Evolutionary conservation across 805 yeast species (phyloP), one percentile per base, ranked within the genome.

Genomic region (Wickerhamomyces bovis): DNA sequence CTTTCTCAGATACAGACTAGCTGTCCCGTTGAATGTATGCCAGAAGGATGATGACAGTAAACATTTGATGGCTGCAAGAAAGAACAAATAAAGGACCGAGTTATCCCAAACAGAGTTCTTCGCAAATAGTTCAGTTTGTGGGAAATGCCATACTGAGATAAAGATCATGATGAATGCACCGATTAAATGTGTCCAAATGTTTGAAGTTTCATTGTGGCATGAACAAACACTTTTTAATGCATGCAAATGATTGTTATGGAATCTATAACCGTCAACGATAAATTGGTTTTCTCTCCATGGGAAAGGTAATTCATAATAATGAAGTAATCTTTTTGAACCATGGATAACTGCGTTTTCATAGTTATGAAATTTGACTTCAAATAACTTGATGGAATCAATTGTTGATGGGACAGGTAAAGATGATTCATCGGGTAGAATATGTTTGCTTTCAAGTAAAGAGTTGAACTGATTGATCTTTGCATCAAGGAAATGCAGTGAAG

Each of bases 221-320:
- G 70, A 62, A 60, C 80, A 75, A 16, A 89, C 69, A 42, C 90
- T 78, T 49, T 71, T 64, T 26, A 84, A 44, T 53, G 94, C 84
- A 45, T 76, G 73, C 7, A 58, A 26, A 60, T 84, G 89, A 38
- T 77, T 74, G 47, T 77, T 69, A 51, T 84, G 81, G 66, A 92
- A 94, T 50, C 97, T 71, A 68, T 92, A 94, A 3, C 98, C 98
- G 46, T 78, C 70, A 19, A 85, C 71, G 48, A 94, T 87, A 64
- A 77, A 89, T 48, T 89, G 81, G 67, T 94, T 92, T 66, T 90
- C 97, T 59, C 95, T 77, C 96, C 97, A 92, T 42, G 85, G 88
- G 54, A 83, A 78, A 2, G 99, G 99, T 39, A 92, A 70, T 63
- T 92, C 95, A 60, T 86, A 88, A 63, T 83, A 87, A 54, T 88